These are phyloP conservation scores for Amniculicola lignicola DNA, from an alignment of 495 filamentous ascomycete genomes.

Conservation along the genomic window DNA sequence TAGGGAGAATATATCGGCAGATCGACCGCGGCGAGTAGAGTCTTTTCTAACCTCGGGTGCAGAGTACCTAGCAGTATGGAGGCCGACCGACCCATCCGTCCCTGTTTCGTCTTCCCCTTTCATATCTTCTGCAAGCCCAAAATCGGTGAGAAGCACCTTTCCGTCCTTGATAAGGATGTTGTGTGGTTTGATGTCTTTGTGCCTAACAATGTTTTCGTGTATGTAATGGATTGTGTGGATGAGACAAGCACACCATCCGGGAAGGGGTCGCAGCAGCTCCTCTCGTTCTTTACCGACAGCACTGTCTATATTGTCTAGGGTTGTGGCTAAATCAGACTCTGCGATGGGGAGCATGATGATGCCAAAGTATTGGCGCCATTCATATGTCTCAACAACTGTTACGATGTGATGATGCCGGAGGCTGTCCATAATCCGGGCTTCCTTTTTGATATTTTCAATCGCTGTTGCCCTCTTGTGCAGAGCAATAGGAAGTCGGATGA, in stretches of 20 bases:
- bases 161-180: conserved; percentile 44
- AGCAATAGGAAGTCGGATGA: conserved; percentile 1
- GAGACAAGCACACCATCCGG: conserved; percentile 38
- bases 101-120: neutral
- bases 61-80: neutral
- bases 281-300: neutral
- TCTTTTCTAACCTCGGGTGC: neutral
- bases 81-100: neutral
- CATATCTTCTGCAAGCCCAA: conserved; percentile 36
- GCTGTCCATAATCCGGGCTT: neutral
- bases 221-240: conserved; percentile 40
- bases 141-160: conserved; percentile 45
- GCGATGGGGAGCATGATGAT: conserved; percentile 13
- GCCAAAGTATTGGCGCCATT: conserved; percentile 1
- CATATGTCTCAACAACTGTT: conserved; percentile 5
- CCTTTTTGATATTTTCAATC: conserved; percentile 4
- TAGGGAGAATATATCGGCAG: conserved; percentile 18
- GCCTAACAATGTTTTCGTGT: conserved; percentile 40
- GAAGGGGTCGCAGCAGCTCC: neutral
- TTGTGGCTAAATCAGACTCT: neutral
- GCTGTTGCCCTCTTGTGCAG: neutral
- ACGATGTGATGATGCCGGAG: conserved; percentile 7
- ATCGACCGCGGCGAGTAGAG: neutral
- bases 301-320: conserved; percentile 1
- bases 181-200: conserved; percentile 48